phyloP scores from a whole-genome alignment of 805 yeast genomes.

The Ogataea thermomethanolica region DNA sequence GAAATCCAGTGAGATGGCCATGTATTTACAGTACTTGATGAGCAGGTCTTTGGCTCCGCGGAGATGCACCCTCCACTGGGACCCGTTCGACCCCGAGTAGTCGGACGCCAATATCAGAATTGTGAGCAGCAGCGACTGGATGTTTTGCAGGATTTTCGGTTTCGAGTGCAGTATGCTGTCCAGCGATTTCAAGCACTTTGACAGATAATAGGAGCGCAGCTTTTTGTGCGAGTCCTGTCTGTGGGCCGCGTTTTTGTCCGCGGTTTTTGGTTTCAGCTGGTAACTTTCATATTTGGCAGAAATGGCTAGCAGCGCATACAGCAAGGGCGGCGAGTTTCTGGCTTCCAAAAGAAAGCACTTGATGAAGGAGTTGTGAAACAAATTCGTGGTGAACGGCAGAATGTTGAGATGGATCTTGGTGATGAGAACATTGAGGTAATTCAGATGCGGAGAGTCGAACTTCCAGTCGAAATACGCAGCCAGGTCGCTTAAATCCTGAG shows the following conservation, averaged over 20 bases:
- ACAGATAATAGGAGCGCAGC: slow-evolving; percentile 58
- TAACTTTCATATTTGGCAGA: slow-evolving; percentile 55
- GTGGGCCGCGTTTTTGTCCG: slow-evolving; percentile 11
- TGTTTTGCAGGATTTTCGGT: slow-evolving; percentile 44
- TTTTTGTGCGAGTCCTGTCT: slow-evolving; percentile 45
- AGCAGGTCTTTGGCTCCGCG: slow-evolving; percentile 65
- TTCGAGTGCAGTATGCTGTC: slow-evolving; percentile 47
- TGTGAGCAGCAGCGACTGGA: slow-evolving; percentile 67
- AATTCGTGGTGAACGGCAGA: slow-evolving; percentile 35
- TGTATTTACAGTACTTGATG: slow-evolving; percentile 42
- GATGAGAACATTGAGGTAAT: slow-evolving; percentile 32
- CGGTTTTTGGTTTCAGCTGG: slow-evolving; percentile 24
- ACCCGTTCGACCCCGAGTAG: slow-evolving; percentile 54
- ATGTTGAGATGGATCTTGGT: slow-evolving; percentile 35
- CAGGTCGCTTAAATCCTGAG: slow-evolving; percentile 24
- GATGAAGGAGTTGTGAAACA: slow-evolving; percentile 33
- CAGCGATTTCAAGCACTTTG: slow-evolving; percentile 60
- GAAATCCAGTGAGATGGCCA: slow-evolving; percentile 33
- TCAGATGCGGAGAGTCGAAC: slow-evolving; percentile 30
- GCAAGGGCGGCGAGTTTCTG: slow-evolving; percentile 53
- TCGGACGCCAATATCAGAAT: slow-evolving; percentile 65
- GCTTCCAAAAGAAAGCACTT: slow-evolving; percentile 32
- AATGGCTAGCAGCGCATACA: slow-evolving; percentile 69
- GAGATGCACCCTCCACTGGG: slow-evolving; percentile 66
- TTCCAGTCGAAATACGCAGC: slow-evolving; percentile 33